Evolutionary conservation across 2,329 filamentous ascomycete genomes (phyloP).

Genomic region (Drechslerella dactyloides): DNA sequence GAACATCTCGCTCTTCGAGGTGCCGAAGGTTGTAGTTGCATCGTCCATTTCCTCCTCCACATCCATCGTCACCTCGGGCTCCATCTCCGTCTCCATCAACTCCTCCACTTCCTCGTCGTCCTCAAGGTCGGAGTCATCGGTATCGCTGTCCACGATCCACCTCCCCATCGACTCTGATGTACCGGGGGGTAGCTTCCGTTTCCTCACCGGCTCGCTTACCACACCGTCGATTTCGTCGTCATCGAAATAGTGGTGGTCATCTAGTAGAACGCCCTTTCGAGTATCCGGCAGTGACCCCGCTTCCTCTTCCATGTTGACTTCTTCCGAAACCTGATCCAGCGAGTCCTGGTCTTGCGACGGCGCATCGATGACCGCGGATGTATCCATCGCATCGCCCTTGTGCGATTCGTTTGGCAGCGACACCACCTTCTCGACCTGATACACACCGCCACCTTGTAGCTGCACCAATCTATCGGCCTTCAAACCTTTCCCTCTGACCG

Average conservation of each 20-base stretch:
- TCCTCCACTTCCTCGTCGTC: conserved; percentile 70
- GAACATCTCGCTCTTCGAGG: conserved; percentile 87
- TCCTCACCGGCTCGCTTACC: conserved; percentile 63
- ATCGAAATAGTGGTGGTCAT: conserved; percentile 97
- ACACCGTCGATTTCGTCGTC: conserved; percentile 72
- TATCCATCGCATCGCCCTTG: conserved; percentile 70
- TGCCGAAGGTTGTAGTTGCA: conserved; percentile 71
- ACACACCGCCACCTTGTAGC: conserved; percentile 91
- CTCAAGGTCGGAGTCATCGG: conserved; percentile 82
- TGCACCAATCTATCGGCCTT: conserved; percentile 91
- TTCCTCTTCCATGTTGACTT: conserved; percentile 76
- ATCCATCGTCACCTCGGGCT: conserved; percentile 59
- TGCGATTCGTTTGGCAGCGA: conserved; percentile 57
- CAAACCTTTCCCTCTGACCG: conserved; percentile 81
- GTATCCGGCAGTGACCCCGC: conserved; percentile 61
- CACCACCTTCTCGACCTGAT: conserved; percentile 87
- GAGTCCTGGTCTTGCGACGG: conserved; percentile 84
- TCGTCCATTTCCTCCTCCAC: conserved; percentile 66
- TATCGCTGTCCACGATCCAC: conserved; percentile 80
- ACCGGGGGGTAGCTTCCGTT: conserved; percentile 82
- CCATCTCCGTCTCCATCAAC: conserved; percentile 51
- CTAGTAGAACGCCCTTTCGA: conserved; percentile 82
- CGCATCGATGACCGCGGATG: conserved; percentile 67
- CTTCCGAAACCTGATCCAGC: conserved; percentile 81
- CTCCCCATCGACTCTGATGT: conserved; percentile 94